Conservation (phyloP, 1,284 basidiomycete genomes). For the Ganoderma leucocontextum region DNA sequence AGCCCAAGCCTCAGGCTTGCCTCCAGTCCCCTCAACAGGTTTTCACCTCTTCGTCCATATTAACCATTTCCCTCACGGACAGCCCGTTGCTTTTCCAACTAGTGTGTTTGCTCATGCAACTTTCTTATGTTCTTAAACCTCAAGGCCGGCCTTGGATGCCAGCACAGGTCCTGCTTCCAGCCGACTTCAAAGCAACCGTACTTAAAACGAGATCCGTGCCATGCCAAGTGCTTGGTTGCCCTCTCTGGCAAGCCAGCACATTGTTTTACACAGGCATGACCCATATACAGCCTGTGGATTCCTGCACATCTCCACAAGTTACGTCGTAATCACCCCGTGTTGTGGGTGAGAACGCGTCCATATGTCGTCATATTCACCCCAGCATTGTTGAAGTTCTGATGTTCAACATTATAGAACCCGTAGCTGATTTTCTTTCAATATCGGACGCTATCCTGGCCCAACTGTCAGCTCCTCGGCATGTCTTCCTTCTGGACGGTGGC, state of each 20-base stretch:
- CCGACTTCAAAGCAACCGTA: background rate
- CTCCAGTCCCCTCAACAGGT: too few species aligned
- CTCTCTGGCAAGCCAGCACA: too few species aligned
- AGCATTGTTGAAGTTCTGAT: background rate
- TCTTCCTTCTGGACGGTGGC: background rate
- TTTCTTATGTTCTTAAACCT: background rate
- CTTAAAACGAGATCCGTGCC: background rate
- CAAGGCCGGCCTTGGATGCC: background rate
- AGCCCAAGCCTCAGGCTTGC: too few species aligned
- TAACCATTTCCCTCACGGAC: background rate
- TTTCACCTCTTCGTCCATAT: background rate
- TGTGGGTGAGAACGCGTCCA: background rate
- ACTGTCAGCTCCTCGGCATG: background rate
- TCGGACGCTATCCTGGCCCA: background rate
- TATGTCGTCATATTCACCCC: background rate
- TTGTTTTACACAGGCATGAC: too few species aligned
- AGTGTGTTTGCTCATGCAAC: background rate
- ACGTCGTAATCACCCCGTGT: too few species aligned
- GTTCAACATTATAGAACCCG: background rate
- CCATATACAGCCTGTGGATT: background rate
- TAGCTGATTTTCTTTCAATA: background rate
- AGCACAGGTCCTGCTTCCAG: background rate
- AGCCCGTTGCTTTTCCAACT: background rate
- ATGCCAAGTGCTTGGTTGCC: background rate
- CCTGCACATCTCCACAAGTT: too few species aligned